These are phyloP conservation scores for Boletus rex-veris DNA, from an alignment of 768 basidiomycete species.

Conservation along the genomic window DNA sequence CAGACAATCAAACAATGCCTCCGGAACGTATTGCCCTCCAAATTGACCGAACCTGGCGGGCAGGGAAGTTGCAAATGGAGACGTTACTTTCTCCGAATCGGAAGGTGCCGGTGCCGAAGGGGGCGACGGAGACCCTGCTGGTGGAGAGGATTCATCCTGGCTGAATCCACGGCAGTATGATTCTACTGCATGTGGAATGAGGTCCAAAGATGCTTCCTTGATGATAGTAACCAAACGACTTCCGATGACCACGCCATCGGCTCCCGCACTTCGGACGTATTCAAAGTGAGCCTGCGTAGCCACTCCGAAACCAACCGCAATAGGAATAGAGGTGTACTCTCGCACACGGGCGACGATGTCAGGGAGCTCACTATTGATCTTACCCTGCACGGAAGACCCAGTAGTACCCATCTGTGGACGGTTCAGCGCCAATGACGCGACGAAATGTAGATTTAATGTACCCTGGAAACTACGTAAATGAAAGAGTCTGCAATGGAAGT, in stretches of 20 bases:
- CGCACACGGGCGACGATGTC: constrained; percentile 83
- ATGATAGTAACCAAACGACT: constrained; percentile 81
- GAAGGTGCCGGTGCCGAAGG: background rate
- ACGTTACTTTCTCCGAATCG: constrained; percentile 4
- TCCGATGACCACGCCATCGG: constrained; percentile 94
- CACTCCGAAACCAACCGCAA: constrained; percentile 97
- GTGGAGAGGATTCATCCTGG: constrained; percentile 35
- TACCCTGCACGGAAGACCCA: constrained; percentile 75
- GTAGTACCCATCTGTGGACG: constrained; percentile 89
- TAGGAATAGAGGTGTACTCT: constrained; percentile 70
- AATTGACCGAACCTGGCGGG: constrained; percentile 91
- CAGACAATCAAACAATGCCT: constrained; percentile 90
- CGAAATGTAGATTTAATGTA: constrained; percentile 28
- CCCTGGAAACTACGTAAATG: constrained; percentile 98
- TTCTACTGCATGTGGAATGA: constrained; percentile 55
- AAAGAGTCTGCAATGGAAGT: constrained; percentile 93
- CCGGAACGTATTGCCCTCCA: constrained; percentile 97
- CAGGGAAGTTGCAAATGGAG: constrained; percentile 44
- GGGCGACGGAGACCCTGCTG: background rate
- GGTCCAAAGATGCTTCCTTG: constrained; percentile 52
- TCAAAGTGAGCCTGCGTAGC: constrained; percentile 88
- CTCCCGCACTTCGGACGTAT: constrained; percentile 78
- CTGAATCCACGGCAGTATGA: constrained; percentile 72
- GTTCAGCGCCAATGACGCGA: constrained; percentile 1
- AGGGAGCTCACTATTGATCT: constrained; percentile 74